Evolutionary conservation across 257 asterid species (phyloP), one percentile per base, ranked within the genome.

Genomic region (Dorcoceras hygrometricum): DNA sequence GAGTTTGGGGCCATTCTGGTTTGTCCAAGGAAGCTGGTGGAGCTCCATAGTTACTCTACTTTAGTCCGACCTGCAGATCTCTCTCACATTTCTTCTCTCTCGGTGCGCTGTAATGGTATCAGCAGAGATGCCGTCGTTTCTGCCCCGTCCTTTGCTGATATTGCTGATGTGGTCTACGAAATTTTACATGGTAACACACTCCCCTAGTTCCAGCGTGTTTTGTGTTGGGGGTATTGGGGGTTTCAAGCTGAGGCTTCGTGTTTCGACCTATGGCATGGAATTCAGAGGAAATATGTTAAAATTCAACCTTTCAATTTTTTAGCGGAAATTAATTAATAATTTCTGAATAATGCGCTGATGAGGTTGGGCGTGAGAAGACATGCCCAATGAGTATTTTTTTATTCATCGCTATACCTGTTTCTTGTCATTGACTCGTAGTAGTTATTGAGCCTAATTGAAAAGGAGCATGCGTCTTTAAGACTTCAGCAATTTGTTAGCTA

Each of bases 1-100:
- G 99, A 94, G 79, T 94, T 94, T 65, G 99, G 99, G 61, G 85
- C 90, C 59, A 88, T 94, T 64, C 74, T 90, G 60, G 99, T 94
- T 11, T 94, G 99, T 68, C 97, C 99, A 0, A 90, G 81, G 82
- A 94, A 87, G 86, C 88, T 94, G 27, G 83, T 80, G 74, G 99
- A 90, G 87, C 96, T 80, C 59, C 81, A 80, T 24, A 79, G 65
- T 48, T 94, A 82, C 86, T 88, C 97, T n/a, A 80, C 95, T 55
- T 75, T 94, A 28, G 84, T 90, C 58, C 76, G 87, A 23, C 99
- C 99, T 36, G 61, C 84, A 11, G 89, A 90, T 74, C 83, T 86
- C 14, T 69, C 90, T 39, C 96, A 59, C 56, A 89, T 90, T 28
- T 68, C 93, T 2, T 57, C 83, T 12, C 96, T 85, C 27, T 87